Percentiles rank a stretch among this genome's conserved stretches.
Evolutionary conservation across 75 land plant species (phyloP).

Genomic region (Sequoia sempervirens): DNA sequence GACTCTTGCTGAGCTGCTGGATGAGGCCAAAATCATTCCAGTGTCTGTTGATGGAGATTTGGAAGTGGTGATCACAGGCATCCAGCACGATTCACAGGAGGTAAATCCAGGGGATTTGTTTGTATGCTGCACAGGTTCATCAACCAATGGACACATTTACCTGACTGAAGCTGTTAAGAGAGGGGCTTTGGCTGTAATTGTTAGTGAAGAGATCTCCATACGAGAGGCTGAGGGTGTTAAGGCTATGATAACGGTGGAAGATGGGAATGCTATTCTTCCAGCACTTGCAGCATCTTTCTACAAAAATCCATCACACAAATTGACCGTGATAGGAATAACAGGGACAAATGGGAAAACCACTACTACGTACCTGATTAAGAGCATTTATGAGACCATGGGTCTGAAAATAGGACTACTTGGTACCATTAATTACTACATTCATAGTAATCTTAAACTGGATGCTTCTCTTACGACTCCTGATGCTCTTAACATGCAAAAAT

Average conservation of each 20-base stretch:
- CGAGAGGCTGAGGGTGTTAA: conserved; percentile 57
- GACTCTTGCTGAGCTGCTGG: conserved; percentile 86
- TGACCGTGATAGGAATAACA: conserved; percentile 71
- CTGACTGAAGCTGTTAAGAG: conserved; percentile 83
- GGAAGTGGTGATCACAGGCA: conserved; percentile 75
- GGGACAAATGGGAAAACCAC: conserved; percentile 86
- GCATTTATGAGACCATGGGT: conserved; percentile 73
- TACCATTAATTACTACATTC: conserved; percentile 49
- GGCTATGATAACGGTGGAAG: conserved; percentile 77
- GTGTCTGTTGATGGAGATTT: conserved; percentile 77
- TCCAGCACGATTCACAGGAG: conserved; percentile 80
- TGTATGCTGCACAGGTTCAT: conserved; percentile 65
- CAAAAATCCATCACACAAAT: conserved; percentile 49
- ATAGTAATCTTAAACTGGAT: conserved; percentile 60
- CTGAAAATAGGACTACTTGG: conserved; percentile 67
- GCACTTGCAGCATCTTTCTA: conserved; percentile 66
- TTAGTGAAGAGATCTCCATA: conserved; percentile 66
- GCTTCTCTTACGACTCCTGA: conserved; percentile 47
- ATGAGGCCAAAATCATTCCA: conserved; percentile 88
- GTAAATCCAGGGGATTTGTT: conserved; percentile 82
- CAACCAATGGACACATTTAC: conserved; percentile 57
- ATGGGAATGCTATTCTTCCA: conserved; percentile 58
- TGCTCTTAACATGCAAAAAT: conserved; percentile 56
- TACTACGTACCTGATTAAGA: conserved; percentile 58
- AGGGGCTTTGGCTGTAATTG: conserved; percentile 86